phyloP scores from a whole-genome alignment of 345 rosid genomes.

The Aegle marmelos region DNA sequence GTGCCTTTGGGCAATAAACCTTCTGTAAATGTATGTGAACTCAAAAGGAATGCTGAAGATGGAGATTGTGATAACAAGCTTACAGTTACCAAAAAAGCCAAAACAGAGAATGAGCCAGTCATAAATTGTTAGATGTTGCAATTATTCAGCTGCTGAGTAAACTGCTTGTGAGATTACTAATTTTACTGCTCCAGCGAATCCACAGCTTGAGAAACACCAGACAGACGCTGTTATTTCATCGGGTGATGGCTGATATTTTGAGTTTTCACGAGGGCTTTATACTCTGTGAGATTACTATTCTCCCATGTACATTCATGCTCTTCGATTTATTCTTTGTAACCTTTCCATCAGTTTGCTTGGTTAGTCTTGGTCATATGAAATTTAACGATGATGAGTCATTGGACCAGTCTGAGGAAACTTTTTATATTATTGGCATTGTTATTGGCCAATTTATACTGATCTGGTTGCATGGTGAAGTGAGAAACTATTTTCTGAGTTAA shows the following conservation, averaged over 20 bases:
- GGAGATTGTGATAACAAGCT: neutral
- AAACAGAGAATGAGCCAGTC: neutral
- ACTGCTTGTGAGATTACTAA: neutral
- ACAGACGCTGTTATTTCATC: slow-evolving; percentile 2
- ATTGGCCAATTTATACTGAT: no score
- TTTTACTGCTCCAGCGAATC: neutral
- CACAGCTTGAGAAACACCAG: slow-evolving; percentile 9
- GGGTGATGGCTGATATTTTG: neutral
- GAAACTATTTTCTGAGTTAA: neutral
- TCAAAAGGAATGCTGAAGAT: slow-evolving; percentile 10
- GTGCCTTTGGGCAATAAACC: neutral
- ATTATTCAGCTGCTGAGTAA: neutral
- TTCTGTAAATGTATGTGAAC: neutral
- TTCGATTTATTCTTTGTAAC: neutral
- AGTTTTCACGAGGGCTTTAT: slow-evolving; percentile 10
- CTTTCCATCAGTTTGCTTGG: neutral
- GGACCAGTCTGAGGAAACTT: neutral
- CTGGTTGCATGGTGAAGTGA: neutral
- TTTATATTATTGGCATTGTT: neutral
- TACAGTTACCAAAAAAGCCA: neutral
- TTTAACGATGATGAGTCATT: neutral
- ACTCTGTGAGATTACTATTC: neutral
- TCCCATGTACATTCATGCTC: slow-evolving; percentile 5
- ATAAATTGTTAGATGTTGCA: neutral
- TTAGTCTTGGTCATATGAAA: neutral